Conservation (phyloP, 2,329 filamentous ascomycete genomes). For the Sphaerulina vaccinii region DNA sequence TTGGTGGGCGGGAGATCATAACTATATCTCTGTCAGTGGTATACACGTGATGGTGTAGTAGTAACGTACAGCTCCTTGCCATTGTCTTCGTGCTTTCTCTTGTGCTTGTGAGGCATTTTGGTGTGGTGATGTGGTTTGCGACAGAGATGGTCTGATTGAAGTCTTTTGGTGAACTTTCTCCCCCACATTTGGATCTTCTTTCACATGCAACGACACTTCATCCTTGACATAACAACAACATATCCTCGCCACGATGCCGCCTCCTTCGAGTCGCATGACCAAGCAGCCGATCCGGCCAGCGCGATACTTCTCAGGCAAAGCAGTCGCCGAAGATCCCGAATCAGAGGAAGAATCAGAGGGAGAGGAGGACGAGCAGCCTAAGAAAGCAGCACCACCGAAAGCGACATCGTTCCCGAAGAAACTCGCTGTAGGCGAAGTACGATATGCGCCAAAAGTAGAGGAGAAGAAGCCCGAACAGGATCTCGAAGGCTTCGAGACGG, state of each 20-base stretch:
- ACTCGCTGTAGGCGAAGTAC: conserved; percentile 41
- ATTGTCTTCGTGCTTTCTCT: conserved; percentile 32
- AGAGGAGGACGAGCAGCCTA: conserved; percentile 48
- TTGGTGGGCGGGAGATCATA: conserved; percentile 62
- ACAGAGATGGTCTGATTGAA: not conserved
- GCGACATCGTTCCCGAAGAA: conserved; percentile 50
- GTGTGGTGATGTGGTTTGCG: conserved; percentile 4
- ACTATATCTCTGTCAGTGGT: conserved; percentile 42
- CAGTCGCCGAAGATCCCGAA: conserved; percentile 52
- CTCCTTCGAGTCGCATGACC: conserved; percentile 77
- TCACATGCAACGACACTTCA: conserved; percentile 10
- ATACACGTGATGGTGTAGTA: conserved; percentile 39
- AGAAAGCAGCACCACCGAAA: conserved; percentile 41
- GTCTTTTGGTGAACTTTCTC: not conserved
- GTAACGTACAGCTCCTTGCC: conserved; percentile 38
- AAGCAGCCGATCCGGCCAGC: conserved; percentile 79
- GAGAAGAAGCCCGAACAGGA: conserved; percentile 35
- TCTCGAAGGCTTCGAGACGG: conserved; percentile 60
- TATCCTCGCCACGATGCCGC: conserved; percentile 52
- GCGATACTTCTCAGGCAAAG: conserved; percentile 84
- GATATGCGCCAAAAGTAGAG: conserved; percentile 31
- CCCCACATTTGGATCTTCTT: conserved; percentile 11
- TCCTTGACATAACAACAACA: not conserved
- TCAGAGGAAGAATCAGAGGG: conserved; percentile 51
- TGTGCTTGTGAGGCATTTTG: conserved; percentile 37